Base-by-base conservation (phyloP, 2,329 filamentous ascomycete genomes). In the Xylariomycetidae sp. region DNA sequence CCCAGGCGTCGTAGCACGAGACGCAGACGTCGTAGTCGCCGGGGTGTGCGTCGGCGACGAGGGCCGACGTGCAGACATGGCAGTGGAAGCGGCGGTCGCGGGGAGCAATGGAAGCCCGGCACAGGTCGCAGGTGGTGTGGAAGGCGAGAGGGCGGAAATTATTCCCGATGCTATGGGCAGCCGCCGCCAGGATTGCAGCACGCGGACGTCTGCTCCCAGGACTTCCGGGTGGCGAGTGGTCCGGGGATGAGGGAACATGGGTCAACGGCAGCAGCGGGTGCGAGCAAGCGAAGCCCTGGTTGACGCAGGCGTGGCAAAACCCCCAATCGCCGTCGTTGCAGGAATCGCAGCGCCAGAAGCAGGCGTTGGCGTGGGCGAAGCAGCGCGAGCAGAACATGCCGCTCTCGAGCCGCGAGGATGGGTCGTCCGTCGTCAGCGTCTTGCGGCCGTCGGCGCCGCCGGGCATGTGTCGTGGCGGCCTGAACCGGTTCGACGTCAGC, bases 241-340 rank as follows among this genome's bases (percentile, higher is more conserved):
- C 31, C 14, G 63, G 56, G 39, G 2, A 28, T 25, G 17, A 44
- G 18, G 63, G 57, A 27, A 74, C 68, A 45, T 87, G 82, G 1
- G 79, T 75, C 27, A 94, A 65, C 0, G 89, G 86, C 1, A 94
- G 65, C 1, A 96, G 68, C 6, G 83, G 71, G 52, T 96, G 90
- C 0, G 80, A 84, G 59, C 90, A 96, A 39, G 79, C 83, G 39
- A 72, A 72, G 12, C 86, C 88, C 56, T 82, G 79, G 38, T 90
- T 89, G 19, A 95, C 86, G 46, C 90, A 96, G 39, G 72, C 65
- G 48, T 89, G 87, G 61, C 90, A 96, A 55, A 86, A 95, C 0
- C 90, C 90, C 89, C 89, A 96, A 52, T 93, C 89, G 5, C 87
- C 90, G 42, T 92, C 79, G 49, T 95, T 95, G 61, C 90, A 96